These are phyloP conservation scores for Striga asiatica DNA, from an alignment of 257 asterid species.

Conservation along the genomic window DNA sequence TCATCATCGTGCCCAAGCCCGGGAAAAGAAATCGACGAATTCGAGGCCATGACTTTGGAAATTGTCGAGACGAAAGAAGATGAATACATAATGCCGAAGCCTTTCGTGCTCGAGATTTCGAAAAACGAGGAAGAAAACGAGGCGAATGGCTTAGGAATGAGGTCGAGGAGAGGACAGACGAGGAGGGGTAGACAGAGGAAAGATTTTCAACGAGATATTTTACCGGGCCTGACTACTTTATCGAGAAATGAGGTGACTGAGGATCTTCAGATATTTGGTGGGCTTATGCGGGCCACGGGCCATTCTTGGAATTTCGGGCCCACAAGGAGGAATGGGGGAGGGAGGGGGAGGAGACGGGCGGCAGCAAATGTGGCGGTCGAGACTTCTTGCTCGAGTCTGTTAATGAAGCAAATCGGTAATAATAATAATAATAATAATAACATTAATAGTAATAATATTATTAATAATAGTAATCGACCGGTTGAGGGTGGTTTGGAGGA, in stretches of 20 bases:
- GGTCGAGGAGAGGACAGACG: slow-evolving; percentile 84
- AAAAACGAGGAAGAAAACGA: slow-evolving; percentile 26
- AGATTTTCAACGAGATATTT: slow-evolving; percentile 85
- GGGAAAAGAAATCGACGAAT: slow-evolving; percentile 51
- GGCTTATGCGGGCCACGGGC: slow-evolving; percentile 74
- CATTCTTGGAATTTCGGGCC: slow-evolving; percentile 45
- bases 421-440: too few relatives aligned
- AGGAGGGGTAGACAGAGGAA: slow-evolving; percentile 81
- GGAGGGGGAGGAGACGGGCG: slow-evolving; percentile 55
- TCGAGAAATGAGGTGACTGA: slow-evolving; percentile 80
- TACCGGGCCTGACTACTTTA: slow-evolving; percentile 66
- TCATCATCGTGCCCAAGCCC: slow-evolving; percentile 13
- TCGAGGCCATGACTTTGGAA: slow-evolving; percentile 62
- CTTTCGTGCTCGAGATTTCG: slow-evolving; percentile 46
- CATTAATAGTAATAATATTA: too few relatives aligned
- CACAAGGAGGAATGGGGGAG: slow-evolving; percentile 50
- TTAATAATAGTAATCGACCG: too few relatives aligned
- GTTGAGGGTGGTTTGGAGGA: slow-evolving; percentile 49
- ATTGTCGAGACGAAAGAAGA: slow-evolving; percentile 53
- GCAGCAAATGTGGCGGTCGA: too few relatives aligned
- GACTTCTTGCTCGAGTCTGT: slow-evolving; percentile 17
- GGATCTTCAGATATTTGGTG: slow-evolving; percentile 82
- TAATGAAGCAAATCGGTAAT: slow-evolving; percentile 7
- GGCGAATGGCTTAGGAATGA: slow-evolving; percentile 15
- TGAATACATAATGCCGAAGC: slow-evolving; percentile 57